A percentile compares a stretch with the other conserved stretches of the same genome.
Conservation (phyloP, 2,329 filamentous ascomycete species). For the Alternaria ventricosa region DNA sequence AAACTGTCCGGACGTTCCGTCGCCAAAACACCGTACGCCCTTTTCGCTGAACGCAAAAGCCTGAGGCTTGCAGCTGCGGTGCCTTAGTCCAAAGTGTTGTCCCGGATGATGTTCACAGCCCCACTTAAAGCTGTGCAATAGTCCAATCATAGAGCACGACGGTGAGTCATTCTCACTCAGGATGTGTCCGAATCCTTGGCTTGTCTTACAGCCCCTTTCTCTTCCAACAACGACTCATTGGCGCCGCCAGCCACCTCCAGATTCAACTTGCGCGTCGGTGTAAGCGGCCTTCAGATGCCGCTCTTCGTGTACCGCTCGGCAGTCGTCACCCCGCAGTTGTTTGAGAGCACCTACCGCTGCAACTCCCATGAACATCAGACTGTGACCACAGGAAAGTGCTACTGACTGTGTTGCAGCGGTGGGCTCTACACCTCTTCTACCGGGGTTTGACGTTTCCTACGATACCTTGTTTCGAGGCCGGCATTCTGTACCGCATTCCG, state of each 20-base stretch:
- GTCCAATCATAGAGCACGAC: slow-evolving; percentile 9
- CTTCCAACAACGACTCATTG: neutral
- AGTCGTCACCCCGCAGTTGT: neutral
- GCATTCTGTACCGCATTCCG: neutral
- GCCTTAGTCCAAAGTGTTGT: neutral
- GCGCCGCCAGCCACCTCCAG: neutral
- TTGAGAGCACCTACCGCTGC: neutral
- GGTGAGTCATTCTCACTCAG: slow-evolving; percentile 29
- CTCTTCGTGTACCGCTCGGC: neutral
- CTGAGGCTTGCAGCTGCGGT: neutral
- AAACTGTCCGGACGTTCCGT: neutral
- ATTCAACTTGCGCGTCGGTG: neutral
- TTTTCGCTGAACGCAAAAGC: neutral
- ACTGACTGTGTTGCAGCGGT: neutral
- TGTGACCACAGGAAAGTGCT: neutral
- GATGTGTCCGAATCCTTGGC: slow-evolving; percentile 5
- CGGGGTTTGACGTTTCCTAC: neutral
- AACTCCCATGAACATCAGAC: neutral
- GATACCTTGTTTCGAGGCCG: neutral
- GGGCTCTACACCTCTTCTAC: neutral
- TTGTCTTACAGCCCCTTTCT: neutral
- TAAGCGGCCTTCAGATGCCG: neutral
- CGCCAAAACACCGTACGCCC: neutral
- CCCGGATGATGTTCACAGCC: neutral
- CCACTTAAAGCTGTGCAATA: neutral